These are phyloP conservation scores for Anisodus tanguticus DNA, from an alignment of 257 asterid species.

Conservation along the genomic window DNA sequence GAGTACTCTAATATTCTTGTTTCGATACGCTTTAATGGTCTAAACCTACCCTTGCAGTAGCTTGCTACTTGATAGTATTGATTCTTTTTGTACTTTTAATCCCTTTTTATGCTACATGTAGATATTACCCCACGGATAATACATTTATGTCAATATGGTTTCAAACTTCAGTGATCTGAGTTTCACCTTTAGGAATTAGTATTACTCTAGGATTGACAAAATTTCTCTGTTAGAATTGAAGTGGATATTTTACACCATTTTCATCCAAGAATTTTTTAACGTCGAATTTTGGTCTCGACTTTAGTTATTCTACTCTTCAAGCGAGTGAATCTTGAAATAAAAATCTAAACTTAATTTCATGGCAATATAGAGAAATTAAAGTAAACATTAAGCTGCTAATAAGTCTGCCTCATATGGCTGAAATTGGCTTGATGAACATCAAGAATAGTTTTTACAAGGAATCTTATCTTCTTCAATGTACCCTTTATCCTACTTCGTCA, in stretches of 20 bases:
- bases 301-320: background rate
- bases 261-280: too few relatives aligned
- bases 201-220: too few relatives aligned
- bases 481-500: too few relatives aligned
- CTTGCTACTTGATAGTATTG: background rate
- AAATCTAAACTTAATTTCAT: background rate
- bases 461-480: too few relatives aligned
- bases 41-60: conserved; percentile 1
- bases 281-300: background rate
- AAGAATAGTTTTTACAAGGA: too few relatives aligned
- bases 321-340: background rate
- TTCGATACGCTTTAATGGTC: background rate
- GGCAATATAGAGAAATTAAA: too few relatives aligned
- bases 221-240: background rate
- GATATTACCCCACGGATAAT: background rate
- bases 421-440: too few relatives aligned
- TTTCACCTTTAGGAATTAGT: background rate
- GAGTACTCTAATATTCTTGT: background rate
- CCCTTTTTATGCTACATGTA: background rate
- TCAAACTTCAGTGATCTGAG: too few relatives aligned
- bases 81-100: background rate
- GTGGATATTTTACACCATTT: background rate
- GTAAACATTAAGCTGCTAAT: too few relatives aligned
- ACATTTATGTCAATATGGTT: background rate
- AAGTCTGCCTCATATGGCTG: too few relatives aligned